These are phyloP conservation scores for Pseudomicrostroma phylloplanum DNA, from an alignment of 1,284 basidiomycete species.

Conservation along the genomic window DNA sequence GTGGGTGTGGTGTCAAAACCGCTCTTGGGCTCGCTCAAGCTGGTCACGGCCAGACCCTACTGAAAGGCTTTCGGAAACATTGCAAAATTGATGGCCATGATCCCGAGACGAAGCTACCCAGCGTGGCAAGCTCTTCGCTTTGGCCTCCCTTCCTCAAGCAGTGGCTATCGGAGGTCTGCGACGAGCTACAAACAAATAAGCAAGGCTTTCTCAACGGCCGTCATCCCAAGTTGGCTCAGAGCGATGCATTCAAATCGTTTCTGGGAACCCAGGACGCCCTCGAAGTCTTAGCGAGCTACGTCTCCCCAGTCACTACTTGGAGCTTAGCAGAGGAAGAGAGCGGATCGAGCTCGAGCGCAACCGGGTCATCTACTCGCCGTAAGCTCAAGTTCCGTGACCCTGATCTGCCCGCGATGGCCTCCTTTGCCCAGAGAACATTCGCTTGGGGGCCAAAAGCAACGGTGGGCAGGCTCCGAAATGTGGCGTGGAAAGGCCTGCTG, in stretches of 20 bases:
- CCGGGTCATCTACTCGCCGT: background rate
- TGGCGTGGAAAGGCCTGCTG: slow-evolving; percentile 4
- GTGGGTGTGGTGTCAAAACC: slow-evolving; percentile 44
- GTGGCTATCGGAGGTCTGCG: slow-evolving; percentile 24
- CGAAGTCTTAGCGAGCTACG: slow-evolving; percentile 11
- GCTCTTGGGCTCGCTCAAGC: slow-evolving; percentile 54
- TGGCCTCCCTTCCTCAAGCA: slow-evolving; percentile 19
- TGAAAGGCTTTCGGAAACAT: slow-evolving; percentile 55
- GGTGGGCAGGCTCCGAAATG: background rate
- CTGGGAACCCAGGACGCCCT: slow-evolving; percentile 8
- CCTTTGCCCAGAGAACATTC: slow-evolving; percentile 2
- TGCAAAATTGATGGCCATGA: slow-evolving; percentile 9
- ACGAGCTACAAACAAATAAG: slow-evolving; percentile 32
- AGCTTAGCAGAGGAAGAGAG: background rate
- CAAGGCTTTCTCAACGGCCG: slow-evolving; percentile 19
- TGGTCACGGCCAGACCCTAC: slow-evolving; percentile 55
- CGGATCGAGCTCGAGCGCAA: background rate
- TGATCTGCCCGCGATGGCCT: background rate
- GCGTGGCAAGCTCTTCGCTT: background rate
- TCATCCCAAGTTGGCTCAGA: slow-evolving; percentile 24
- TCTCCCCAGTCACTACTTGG: slow-evolving; percentile 9
- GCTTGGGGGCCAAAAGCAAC: slow-evolving; percentile 6
- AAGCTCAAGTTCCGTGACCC: background rate
- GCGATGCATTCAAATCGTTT: slow-evolving; percentile 5
- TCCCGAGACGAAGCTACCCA: slow-evolving; percentile 3